Conservation (phyloP, 2,329 filamentous ascomycete genomes). For the Diaporthe nobilis region DNA sequence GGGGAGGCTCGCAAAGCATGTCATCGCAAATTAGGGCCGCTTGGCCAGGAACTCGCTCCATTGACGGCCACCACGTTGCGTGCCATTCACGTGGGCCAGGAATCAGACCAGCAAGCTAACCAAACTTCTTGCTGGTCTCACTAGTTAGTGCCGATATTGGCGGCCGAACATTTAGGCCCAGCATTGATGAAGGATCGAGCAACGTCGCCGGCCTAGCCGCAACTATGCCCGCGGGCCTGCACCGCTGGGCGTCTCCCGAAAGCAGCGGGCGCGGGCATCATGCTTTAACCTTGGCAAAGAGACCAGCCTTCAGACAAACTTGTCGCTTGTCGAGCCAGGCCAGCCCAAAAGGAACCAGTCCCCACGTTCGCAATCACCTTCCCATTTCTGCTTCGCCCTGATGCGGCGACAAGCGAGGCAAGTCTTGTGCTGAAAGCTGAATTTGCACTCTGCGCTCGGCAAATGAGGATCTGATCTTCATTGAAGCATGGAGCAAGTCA, state of each 20-base stretch:
- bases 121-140: not conserved
- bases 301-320: not conserved
- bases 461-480: constrained; percentile 29
- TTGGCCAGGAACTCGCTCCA: constrained; percentile 22
- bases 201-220: not conserved
- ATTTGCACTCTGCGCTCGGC: not conserved
- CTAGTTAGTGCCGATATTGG: constrained; percentile 2
- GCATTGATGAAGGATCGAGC: not conserved
- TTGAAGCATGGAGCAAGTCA: constrained; percentile 9
- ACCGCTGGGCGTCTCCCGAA: not conserved
- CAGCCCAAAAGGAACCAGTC: not conserved
- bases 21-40: constrained; percentile 17
- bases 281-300: constrained; percentile 14
- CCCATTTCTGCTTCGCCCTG: constrained; percentile 8
- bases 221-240: not conserved
- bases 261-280: not conserved
- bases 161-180: not conserved
- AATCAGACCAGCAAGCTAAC: not conserved
- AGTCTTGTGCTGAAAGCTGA: constrained; percentile 4
- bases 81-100: not conserved
- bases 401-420: constrained; percentile 7
- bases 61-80: constrained; percentile 14
- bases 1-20: constrained; percentile 5
- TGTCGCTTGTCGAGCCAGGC: constrained; percentile 1
- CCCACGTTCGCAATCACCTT: constrained; percentile 17